Base-by-base conservation (phyloP, 2,329 filamentous ascomycete species). In the Ascochyta pisi region DNA sequence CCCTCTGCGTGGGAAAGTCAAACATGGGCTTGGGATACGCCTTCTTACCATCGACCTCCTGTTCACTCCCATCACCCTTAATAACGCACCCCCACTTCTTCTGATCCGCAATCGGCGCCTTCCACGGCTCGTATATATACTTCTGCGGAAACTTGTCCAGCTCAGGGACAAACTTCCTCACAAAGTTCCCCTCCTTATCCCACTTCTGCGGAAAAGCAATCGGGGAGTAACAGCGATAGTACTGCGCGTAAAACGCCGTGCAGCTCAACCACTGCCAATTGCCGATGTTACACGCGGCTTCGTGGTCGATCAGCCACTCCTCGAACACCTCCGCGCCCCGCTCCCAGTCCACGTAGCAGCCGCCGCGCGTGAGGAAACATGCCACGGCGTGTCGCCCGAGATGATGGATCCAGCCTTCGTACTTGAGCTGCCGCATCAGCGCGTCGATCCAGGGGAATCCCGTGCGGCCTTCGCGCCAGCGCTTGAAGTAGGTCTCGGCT, bases 381-480 rank as follows among this genome's bases (percentile, higher is more conserved):
- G 90, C 90, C 0, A 93, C 86, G n/a, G 86, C 84, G 72, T 93
- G 90, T 0, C 90, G 83, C 2, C 89, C 90, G 0, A 92, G 81
- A 69, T 93, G 90, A 69, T 93, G 89, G 8, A 92, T 90, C 89
- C 89, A 93, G 26, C 90, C 90, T 69, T 92, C 89, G 2, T 79
- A 71, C 13, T 82, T 79, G 13, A 93, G 79, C 72, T 92, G 89
- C 1, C 89, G 84, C 90, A 93, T 92, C 37, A 92, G 79, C 0
- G 89, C 89, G 67, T 93, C 90, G 63, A 93, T 91, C 85, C 88
- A 92, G 0, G 90, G 90, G 59, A 92, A 92, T 0, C 90, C 90
- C 0, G 90, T 93, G 23, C 80, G 76, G 1, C 89, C 90, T 31
- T 81, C 71, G 66, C 84, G 84, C 89, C 89, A 93, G 46, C 89